phyloP scores from a whole-genome alignment of 2,329 filamentous ascomycete genomes.

The Curvularia lunata region DNA sequence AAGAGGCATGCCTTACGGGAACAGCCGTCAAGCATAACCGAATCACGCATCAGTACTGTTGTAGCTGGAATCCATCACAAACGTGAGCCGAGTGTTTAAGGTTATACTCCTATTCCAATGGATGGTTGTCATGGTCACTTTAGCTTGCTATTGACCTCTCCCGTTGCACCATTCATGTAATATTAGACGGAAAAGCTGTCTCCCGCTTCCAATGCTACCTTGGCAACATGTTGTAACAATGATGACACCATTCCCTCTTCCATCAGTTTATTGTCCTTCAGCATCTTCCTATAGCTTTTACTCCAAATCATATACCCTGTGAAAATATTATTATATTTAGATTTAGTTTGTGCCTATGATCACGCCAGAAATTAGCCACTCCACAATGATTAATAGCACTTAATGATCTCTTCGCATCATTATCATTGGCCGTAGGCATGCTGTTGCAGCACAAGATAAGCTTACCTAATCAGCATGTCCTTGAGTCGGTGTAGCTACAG shows the following conservation, averaged over 20 bases:
- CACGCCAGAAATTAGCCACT: too few species aligned
- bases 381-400: too few species aligned
- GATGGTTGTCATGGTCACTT: too few species aligned
- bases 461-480: too few species aligned
- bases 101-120: too few species aligned
- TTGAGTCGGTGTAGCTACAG: too few species aligned
- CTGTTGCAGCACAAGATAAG: too few species aligned
- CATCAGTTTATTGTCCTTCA: background rate
- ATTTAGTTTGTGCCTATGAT: too few species aligned
- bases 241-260: background rate
- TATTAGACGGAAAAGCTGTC: background rate
- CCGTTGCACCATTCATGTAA: slow-evolving; percentile 1
- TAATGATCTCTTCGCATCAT: too few species aligned
- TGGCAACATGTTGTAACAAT: background rate
- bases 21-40: background rate
- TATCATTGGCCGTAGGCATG: too few species aligned
- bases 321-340: too few species aligned
- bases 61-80: slow-evolving; percentile 15
- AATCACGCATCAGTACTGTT: slow-evolving; percentile 12
- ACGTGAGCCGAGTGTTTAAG: slow-evolving; percentile 14
- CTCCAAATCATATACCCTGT: too few species aligned
- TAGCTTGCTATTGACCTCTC: slow-evolving; percentile 19
- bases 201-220: background rate
- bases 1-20: background rate
- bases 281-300: background rate